These are phyloP conservation scores for Tillandsia leiboldiana DNA, from an alignment of 176 grass and related monocot genomes.

Conservation along the genomic window DNA sequence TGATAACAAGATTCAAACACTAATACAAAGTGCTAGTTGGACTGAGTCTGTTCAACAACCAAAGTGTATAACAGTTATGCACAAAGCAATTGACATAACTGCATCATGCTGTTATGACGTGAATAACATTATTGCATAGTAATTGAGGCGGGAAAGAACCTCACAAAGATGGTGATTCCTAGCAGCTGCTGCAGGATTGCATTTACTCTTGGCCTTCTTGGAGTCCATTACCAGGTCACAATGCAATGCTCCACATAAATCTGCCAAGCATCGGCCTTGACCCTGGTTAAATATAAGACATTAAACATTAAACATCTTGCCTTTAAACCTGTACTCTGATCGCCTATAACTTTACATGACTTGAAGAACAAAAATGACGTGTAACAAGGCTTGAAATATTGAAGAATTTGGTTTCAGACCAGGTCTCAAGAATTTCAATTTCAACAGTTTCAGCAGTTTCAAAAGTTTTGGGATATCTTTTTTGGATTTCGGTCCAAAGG, in stretches of 20 bases:
- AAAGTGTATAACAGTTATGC: neutral
- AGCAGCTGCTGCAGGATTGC: conserved; percentile 69
- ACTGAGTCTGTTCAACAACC: too few species aligned
- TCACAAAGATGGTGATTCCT: conserved; percentile 94
- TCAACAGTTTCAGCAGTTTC: too few species aligned
- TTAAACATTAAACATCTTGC: conserved; percentile 1
- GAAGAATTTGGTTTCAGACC: too few species aligned
- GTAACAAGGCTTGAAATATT: too few species aligned
- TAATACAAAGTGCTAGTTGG: too few species aligned
- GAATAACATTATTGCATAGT: conserved; percentile 4
- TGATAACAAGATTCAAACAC: too few species aligned
- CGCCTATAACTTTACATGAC: too few species aligned
- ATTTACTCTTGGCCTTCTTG: conserved; percentile 88
- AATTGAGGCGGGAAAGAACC: conserved; percentile 45
- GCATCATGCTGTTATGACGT: neutral
- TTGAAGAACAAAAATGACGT: too few species aligned
- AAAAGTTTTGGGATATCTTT: too few species aligned
- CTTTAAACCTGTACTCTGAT: neutral
- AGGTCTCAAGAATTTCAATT: too few species aligned
- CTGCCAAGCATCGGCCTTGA: conserved; percentile 85
- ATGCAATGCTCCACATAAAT: conserved; percentile 81
- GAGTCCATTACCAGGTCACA: conserved; percentile 71
- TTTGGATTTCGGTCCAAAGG: too few species aligned
- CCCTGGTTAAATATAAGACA: conserved; percentile 24
- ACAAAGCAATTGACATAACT: neutral